A percentile compares a stretch with the other conserved stretches of the same genome.
Conservation (phyloP, 2,329 filamentous ascomycete genomes). For the Talaromyces sp. region DNA sequence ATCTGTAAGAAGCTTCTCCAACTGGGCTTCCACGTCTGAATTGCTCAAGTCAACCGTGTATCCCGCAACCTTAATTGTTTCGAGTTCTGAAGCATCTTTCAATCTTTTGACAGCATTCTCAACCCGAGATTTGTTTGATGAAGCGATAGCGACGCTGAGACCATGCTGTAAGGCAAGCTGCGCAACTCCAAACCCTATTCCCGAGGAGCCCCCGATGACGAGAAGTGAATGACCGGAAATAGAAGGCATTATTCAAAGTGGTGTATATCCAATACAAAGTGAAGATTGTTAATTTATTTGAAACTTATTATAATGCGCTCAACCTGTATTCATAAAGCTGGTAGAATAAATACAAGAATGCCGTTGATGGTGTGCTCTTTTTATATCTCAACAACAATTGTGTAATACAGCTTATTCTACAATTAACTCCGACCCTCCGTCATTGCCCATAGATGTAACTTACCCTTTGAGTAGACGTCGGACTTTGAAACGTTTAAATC, state of each 20-base stretch:
- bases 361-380: too few species aligned
- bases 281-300: too few species aligned
- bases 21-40: conserved; percentile 37
- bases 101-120: conserved; percentile 43
- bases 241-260: conserved; percentile 9
- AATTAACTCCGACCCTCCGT: too few species aligned
- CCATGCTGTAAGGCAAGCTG: conserved; percentile 53
- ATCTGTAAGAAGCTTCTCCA: conserved; percentile 42
- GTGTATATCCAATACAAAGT: too few species aligned
- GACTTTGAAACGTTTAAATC: too few species aligned
- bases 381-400: too few species aligned
- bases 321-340: too few species aligned
- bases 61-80: conserved; percentile 34
- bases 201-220: conserved; percentile 58
- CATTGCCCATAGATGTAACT: too few species aligned
- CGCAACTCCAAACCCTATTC: conserved; percentile 58
- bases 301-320: too few species aligned
- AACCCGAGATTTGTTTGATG: conserved; percentile 49
- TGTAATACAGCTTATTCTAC: too few species aligned
- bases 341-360: too few species aligned
- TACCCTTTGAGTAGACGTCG: too few species aligned
- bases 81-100: conserved; percentile 30
- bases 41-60: conserved; percentile 46
- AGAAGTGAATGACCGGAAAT: conserved; percentile 39
- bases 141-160: conserved; percentile 55